Conservation (phyloP, 441 rosid species). For the Theobroma grandiflorum region DNA sequence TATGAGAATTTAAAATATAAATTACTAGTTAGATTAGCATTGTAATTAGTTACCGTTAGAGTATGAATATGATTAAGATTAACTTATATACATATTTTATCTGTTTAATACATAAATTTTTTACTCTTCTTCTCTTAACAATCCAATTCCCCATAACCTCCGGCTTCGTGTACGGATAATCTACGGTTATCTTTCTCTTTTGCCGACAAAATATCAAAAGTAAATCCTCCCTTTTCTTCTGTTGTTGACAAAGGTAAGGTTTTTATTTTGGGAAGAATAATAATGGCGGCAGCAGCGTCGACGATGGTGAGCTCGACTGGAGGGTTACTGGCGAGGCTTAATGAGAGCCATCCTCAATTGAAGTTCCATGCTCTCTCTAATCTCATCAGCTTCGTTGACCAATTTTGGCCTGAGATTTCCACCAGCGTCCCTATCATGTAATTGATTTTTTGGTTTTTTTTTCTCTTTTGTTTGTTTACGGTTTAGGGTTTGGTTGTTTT, state of each 20-base stretch:
- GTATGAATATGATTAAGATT: too few relatives aligned
- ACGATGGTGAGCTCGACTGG: slow-evolving; percentile 93
- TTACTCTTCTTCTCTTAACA: too few relatives aligned
- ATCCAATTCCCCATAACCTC: too few relatives aligned
- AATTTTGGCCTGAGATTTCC: slow-evolving; percentile 97
- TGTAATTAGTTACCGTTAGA: too few relatives aligned
- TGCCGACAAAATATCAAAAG: neutral
- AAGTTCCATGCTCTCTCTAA: slow-evolving; percentile 87
- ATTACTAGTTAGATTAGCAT: too few relatives aligned
- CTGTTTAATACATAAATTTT: too few relatives aligned
- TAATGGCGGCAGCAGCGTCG: slow-evolving; percentile 52
- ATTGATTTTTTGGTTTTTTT: neutral
- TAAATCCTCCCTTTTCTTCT: neutral
- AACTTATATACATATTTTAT: too few relatives aligned
- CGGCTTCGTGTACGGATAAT: neutral
- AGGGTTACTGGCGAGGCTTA: slow-evolving; percentile 92
- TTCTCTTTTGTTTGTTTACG: too few relatives aligned
- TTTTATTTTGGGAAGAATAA: slow-evolving; percentile 2
- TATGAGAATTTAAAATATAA: too few relatives aligned
- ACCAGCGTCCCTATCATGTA: slow-evolving; percentile 97
- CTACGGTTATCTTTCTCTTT: slow-evolving; percentile 8
- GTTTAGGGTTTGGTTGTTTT: slow-evolving; percentile 6
- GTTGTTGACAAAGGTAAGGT: neutral
- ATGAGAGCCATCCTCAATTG: slow-evolving; percentile 79
- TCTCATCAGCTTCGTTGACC: slow-evolving; percentile 84